Evolutionary conservation across 140 eudicot genomes (phyloP), one percentile per base, ranked within the genome.

Genomic region (Oenanthe javanica): DNA sequence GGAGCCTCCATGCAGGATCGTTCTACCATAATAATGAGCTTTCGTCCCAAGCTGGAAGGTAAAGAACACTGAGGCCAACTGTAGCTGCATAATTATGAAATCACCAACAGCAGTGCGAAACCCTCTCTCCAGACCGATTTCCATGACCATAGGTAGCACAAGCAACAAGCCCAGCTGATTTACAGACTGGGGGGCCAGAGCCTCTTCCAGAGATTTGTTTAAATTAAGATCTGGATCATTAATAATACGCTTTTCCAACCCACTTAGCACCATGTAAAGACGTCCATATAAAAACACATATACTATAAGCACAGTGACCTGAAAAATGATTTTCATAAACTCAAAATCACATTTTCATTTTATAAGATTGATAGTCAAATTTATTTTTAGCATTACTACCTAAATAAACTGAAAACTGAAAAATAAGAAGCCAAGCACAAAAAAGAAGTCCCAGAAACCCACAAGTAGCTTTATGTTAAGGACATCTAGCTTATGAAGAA

Each of bases 31-130:
- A 50, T 92, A 92, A 72, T 92, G 99, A 49, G 97, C 97, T 85
- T 95, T 92, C 63, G 99, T 95, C 72, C 99, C 99, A 55, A 95
- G 96, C 84, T 95, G 99, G 85, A 95, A 95, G 8, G 99, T 95
- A 73, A 95, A 95, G 76, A 95, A 95, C 4, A 95, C 97, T 3
- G 96, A 90, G 74, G 99, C 97, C 77, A 95, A 82, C 81, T 95
- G 99, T 66, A 95, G 93, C 84, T 95, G 99, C 99, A 95, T 95
- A 70, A 90, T 89, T 27, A 95, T 88, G 49, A 95, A 89, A 72
- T 95, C 97, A 84, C 97, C 97, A 1, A 95, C 79, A 48, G 99
- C 99, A 38, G 89, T 87, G 1, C 97, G 90, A 67, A 95, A 95
- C 51, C 99, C 99, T 78, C 97, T 83, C 81, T 95, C 99, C 9